Conservation (phyloP, 2,329 filamentous ascomycete species). For the Tolypocladium endophyticum region DNA sequence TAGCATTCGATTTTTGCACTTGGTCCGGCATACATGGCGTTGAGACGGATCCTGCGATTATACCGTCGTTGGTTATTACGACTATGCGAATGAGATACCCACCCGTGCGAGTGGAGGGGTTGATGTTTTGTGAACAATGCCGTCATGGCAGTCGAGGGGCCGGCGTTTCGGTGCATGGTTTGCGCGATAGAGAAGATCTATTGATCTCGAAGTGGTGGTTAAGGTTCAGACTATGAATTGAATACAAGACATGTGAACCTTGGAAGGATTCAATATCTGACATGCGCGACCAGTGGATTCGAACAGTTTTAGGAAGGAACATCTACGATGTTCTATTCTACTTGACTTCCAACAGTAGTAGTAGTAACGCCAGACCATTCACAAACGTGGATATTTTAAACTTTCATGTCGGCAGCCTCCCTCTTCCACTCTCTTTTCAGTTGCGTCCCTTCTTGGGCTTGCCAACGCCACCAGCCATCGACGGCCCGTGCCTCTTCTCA, state of each 20-base stretch:
- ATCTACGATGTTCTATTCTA: neutral
- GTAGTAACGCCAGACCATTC: neutral
- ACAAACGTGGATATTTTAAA: neutral
- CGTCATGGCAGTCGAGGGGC: neutral
- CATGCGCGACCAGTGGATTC: neutral
- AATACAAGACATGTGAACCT: neutral
- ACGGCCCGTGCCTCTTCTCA: slow-evolving; percentile 34
- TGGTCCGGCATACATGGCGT: neutral
- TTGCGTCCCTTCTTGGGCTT: slow-evolving; percentile 26
- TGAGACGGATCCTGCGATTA: neutral
- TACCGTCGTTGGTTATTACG: neutral
- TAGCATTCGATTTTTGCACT: neutral
- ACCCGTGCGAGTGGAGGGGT: neutral
- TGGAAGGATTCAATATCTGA: neutral
- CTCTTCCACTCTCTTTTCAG: slow-evolving; percentile 2
- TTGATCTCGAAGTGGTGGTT: neutral
- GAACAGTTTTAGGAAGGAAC: too few relatives aligned
- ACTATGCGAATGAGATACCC: neutral
- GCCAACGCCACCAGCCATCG: slow-evolving; percentile 22
- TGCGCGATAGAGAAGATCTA: neutral
- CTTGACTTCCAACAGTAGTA: neutral
- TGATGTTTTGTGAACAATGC: neutral
- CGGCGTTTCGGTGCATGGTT: neutral
- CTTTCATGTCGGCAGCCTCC: neutral
- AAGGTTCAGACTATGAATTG: neutral